phyloP scores from a whole-genome alignment of 2,329 filamentous ascomycete genomes.

The Ilyonectria destructans region DNA sequence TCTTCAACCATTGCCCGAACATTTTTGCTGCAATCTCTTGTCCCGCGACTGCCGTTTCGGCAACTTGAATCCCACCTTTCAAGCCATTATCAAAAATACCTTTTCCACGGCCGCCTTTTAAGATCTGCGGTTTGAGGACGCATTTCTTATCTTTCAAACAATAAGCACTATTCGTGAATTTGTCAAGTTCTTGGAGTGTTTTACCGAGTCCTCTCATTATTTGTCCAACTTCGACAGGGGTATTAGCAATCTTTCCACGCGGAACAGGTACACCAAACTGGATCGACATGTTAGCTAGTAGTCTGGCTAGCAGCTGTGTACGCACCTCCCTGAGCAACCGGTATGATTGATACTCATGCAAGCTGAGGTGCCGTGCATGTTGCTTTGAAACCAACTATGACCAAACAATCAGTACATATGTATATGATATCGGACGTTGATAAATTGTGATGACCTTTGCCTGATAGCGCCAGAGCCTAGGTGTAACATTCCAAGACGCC shows the following conservation, averaged over 20 bases:
- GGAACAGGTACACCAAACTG: constrained; percentile 48
- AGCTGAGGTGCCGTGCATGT: constrained; percentile 34
- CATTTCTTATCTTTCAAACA: constrained; percentile 40
- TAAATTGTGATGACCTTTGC: background rate
- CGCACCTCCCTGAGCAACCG: constrained; percentile 45
- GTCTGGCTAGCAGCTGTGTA: background rate
- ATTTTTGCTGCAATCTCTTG: constrained; percentile 42
- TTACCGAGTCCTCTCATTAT: constrained; percentile 47
- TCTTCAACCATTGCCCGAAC: constrained; percentile 37
- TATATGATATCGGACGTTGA: background rate
- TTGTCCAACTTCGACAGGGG: constrained; percentile 38
- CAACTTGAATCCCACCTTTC: constrained; percentile 28
- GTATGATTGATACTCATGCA: constrained; percentile 51
- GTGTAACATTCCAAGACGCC: background rate
- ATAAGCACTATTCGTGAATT: background rate
- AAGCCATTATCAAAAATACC: constrained; percentile 38
- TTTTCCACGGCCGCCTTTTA: constrained; percentile 35
- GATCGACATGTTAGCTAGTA: background rate
- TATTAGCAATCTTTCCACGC: constrained; percentile 41
- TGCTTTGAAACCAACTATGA: background rate
- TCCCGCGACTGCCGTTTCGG: constrained; percentile 35
- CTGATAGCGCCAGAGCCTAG: background rate
- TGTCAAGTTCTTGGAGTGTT: background rate
- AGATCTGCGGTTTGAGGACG: constrained; percentile 47
- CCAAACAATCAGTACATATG: background rate